A percentile compares a stretch with the other conserved stretches of the same genome.
Evolutionary conservation across 2,329 filamentous ascomycete species (phyloP).

Genomic region (Chaetomiaceae sp.): DNA sequence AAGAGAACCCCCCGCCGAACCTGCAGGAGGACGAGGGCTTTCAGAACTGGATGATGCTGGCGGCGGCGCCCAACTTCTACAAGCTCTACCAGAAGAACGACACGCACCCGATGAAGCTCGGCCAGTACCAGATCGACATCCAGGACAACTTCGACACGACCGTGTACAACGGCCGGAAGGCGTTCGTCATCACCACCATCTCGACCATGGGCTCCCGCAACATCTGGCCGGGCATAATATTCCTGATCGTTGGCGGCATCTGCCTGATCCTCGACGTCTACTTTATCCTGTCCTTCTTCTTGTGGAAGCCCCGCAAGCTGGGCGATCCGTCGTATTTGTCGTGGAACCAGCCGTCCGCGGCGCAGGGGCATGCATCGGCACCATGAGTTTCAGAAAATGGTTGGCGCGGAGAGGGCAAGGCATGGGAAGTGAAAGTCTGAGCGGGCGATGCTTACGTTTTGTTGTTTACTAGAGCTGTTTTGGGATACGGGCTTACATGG

Average conservation of each 20-base stretch:
- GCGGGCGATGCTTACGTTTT: slow-evolving; percentile 4
- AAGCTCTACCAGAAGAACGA: slow-evolving; percentile 88
- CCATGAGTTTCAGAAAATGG: slow-evolving; percentile 15
- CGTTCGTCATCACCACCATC: slow-evolving; percentile 80
- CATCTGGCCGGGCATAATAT: slow-evolving; percentile 92
- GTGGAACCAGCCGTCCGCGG: slow-evolving; percentile 68
- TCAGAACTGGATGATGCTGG: slow-evolving; percentile 98
- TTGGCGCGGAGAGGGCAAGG: not conserved
- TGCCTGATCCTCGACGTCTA: slow-evolving; percentile 84
- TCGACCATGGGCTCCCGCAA: slow-evolving; percentile 95
- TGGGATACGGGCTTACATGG: slow-evolving; percentile 20
- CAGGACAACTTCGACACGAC: slow-evolving; percentile 33
- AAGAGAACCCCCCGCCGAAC: slow-evolving; percentile 62
- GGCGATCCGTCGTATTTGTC: slow-evolving; percentile 96
- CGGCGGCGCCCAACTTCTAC: slow-evolving; percentile 88
- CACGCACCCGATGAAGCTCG: slow-evolving; percentile 58
- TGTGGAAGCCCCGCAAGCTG: slow-evolving; percentile 86
- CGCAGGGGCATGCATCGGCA: slow-evolving; percentile 13
- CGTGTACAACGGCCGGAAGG: slow-evolving; percentile 80
- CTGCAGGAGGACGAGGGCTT: slow-evolving; percentile 76
- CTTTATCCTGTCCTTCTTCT: slow-evolving; percentile 85
- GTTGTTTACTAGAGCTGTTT: slow-evolving; percentile 10
- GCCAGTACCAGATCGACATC: slow-evolving; percentile 73
- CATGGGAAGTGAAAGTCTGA: not conserved
- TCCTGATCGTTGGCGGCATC: slow-evolving; percentile 87